A percentile compares a stretch with the other conserved stretches of the same genome.
Conservation (phyloP, 1,284 basidiomycete species). For the Thelephora terrestris region DNA sequence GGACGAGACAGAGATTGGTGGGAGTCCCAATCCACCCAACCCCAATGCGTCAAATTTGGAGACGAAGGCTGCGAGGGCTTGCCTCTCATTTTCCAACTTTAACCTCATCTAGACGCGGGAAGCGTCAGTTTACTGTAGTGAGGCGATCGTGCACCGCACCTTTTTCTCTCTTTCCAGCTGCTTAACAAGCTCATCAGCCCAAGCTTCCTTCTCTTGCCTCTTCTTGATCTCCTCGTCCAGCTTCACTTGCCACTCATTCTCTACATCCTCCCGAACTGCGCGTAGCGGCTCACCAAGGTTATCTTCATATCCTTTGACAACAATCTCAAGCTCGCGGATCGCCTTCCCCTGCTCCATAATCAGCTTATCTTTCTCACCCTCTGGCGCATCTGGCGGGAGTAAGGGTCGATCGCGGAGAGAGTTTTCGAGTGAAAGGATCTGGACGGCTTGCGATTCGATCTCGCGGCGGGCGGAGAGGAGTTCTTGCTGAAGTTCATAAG, state of each 20-base stretch:
- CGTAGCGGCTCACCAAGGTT: constrained; percentile 62
- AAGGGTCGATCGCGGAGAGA: constrained; percentile 55
- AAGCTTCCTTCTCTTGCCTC: constrained; percentile 57
- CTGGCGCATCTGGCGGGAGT: constrained; percentile 45
- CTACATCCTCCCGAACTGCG: constrained; percentile 71
- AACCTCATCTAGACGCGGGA: constrained; percentile 27
- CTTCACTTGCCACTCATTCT: constrained; percentile 62
- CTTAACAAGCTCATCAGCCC: constrained; percentile 61
- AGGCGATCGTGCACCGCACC: constrained; percentile 22
- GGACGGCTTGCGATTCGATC: constrained; percentile 66
- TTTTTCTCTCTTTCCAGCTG: constrained; percentile 69
- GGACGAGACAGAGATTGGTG: constrained; percentile 8
- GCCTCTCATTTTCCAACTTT: constrained; percentile 64
- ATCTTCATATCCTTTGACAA: constrained; percentile 58
- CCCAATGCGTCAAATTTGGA: constrained; percentile 58
- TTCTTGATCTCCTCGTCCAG: constrained; percentile 50
- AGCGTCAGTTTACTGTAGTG: background rate
- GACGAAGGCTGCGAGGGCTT: constrained; percentile 66
- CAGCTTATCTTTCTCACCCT: constrained; percentile 60
- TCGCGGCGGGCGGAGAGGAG: constrained; percentile 66
- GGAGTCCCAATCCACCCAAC: constrained; percentile 36
- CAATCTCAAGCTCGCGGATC: constrained; percentile 64
- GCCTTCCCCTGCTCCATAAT: constrained; percentile 59
- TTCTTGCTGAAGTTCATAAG: constrained; percentile 83
- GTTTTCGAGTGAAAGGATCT: constrained; percentile 73